Evolutionary conservation across 2,329 filamentous ascomycete genomes (phyloP), one percentile per base, ranked within the genome.

Genomic region (Apiospora arundinis): DNA sequence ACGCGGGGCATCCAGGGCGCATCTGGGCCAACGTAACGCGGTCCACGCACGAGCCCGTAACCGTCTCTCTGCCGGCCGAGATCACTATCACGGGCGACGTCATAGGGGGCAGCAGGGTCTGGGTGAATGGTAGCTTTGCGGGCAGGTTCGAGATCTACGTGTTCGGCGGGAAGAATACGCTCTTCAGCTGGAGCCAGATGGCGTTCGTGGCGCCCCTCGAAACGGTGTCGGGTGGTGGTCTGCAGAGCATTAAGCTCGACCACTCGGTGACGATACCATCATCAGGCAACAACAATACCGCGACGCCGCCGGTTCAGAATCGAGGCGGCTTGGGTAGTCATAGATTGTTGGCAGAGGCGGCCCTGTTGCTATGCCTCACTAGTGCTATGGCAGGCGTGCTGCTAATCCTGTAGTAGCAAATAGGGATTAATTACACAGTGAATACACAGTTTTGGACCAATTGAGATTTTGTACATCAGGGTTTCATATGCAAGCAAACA

Each of bases 101-200:
- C 1, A 74, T 83, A 8, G 82, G 84, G 18, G 87, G 87, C 0
- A 86, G 82, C 69, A 79, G 86, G 1, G 85, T 85, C 0, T 89
- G 85, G 85, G 73, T 87, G 0, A 75, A 87, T 70, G 83, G 80
- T 9, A 66, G 73, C 0, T 87, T 88, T 66, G 81, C 74, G 0
- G 87, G 87, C 0, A 77, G 87, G 12, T 89, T 88, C 69, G 87
- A 89, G 73, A 86, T 88, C 0, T 87, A 86, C 72, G 83, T 89
- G 0, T 89, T 83, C 73, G 87, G 87, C 0, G 87, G 87, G 1
- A 81, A 80, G 44, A 89, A 89, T 70, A 83, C 81, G 9, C 71
- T 83, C 67, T 85, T 87, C 66, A 87, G 85, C 44, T 89, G 86
- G 87, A 87, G 83, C 72, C 86, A 88, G 76, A 89, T 89, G 86